Evolutionary conservation across 345 rosid species (phyloP).

Genomic region (Lepidium aucheri): DNA sequence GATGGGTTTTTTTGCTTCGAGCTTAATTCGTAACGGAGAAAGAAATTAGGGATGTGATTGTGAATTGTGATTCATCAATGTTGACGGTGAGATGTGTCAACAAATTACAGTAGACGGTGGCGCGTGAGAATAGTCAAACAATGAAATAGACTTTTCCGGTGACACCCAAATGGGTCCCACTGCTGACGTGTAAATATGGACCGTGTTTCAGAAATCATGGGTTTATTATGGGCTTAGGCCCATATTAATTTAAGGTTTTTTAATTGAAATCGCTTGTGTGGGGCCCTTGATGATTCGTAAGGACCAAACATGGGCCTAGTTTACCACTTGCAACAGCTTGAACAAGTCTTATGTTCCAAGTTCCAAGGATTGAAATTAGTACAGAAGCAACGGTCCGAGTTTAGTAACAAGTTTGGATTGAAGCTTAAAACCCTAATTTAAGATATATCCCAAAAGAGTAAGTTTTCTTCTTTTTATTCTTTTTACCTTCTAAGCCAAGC

Average conservation of each 20-base stretch:
- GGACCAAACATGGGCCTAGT: slow-evolving; percentile 14
- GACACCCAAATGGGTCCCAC: neutral
- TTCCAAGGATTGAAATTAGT: slow-evolving; percentile 9
- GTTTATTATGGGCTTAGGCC: neutral
- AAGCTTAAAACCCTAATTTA: slow-evolving; percentile 3
- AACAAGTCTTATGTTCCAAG: slow-evolving; percentile 16
- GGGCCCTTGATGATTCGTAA: neutral
- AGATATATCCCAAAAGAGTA: slow-evolving; percentile 14
- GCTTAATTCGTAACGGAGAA: neutral
- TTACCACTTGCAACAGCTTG: neutral
- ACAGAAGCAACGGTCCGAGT: slow-evolving; percentile 9
- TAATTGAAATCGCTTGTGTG: neutral
- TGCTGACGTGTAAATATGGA: neutral
- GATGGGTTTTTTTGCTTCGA: neutral
- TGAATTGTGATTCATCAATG: neutral
- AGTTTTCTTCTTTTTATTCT: slow-evolving; percentile 8
- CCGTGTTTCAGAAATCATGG: neutral
- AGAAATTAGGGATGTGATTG: neutral
- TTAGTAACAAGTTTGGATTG: neutral
- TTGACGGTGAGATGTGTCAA: neutral
- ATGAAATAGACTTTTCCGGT: neutral
- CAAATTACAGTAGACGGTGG: slow-evolving; percentile 11
- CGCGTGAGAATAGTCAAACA: slow-evolving; percentile 23
- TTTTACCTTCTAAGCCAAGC: slow-evolving; percentile 27
- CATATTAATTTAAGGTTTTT: neutral